Evolutionary conservation across 108 stramenopile species (phyloP).

Genomic region (Cyclotella distinguenda): DNA sequence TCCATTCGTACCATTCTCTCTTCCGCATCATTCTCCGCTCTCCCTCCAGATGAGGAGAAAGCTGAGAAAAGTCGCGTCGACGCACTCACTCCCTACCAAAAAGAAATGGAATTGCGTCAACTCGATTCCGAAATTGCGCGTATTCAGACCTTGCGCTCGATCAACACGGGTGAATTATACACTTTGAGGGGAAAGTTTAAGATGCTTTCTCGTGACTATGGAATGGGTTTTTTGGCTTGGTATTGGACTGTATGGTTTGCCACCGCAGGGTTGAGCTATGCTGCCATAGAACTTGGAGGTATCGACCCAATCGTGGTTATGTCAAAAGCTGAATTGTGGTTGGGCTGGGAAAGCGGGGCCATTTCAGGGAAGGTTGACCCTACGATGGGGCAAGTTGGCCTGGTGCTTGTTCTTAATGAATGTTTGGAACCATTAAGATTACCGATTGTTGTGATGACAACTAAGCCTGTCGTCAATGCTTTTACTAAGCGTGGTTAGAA

Average conservation of each 20-base stretch:
- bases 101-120: constrained; percentile 74
- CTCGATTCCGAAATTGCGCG: constrained; percentile 73
- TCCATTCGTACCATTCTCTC: constrained; percentile 19
- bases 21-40: constrained; percentile 65
- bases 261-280: constrained; percentile 63
- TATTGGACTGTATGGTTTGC: constrained; percentile 78
- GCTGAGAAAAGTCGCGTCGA: constrained; percentile 69
- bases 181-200: constrained; percentile 84
- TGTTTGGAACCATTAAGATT: constrained; percentile 78
- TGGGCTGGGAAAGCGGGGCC: constrained; percentile 53
- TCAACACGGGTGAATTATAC: constrained; percentile 87
- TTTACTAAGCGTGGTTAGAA: constrained; percentile 53
- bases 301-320: constrained; percentile 72
- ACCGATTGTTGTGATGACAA: constrained; percentile 82
- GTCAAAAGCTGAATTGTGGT: constrained; percentile 53
- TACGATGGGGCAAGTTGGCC: constrained; percentile 69
- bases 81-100: constrained; percentile 60
- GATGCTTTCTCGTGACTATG: constrained; percentile 73
- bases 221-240: constrained; percentile 72
- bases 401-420: constrained; percentile 79
- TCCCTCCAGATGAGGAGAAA: constrained; percentile 80
- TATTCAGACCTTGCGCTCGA: constrained; percentile 69
- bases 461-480: constrained; percentile 77
- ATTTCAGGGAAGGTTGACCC: constrained; percentile 69
- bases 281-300: constrained; percentile 67